phyloP scores from a whole-genome alignment of 179 eudicot species.

The Actinidia chinensis region DNA sequence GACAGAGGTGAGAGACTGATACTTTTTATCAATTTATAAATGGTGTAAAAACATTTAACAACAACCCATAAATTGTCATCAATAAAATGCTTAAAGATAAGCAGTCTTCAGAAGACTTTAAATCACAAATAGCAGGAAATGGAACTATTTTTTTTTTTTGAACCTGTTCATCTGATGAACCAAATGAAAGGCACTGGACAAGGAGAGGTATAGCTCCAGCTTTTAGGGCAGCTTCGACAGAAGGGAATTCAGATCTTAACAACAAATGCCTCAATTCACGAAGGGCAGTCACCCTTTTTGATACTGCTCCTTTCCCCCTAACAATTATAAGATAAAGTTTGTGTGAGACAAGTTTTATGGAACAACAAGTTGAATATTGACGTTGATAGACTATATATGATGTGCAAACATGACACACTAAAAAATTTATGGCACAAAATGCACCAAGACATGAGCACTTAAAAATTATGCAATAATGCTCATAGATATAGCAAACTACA shows the following conservation, averaged over 20 bases:
- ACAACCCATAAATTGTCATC: background rate
- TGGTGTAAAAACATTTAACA: background rate
- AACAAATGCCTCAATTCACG: conserved; percentile 75
- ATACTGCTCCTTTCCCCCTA: conserved; percentile 88
- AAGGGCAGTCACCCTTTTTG: conserved; percentile 72
- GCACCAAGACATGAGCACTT: background rate
- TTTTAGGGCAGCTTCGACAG: conserved; percentile 83
- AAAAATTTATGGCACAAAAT: background rate
- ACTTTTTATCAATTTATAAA: background rate
- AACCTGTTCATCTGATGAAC: conserved; percentile 97
- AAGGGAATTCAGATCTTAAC: conserved; percentile 90
- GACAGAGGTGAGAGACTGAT: background rate
- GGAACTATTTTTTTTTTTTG: conserved; percentile 5
- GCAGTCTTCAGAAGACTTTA: background rate
- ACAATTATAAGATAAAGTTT: conserved; percentile 10
- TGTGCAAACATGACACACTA: background rate
- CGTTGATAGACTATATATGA: background rate
- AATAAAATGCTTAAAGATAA: background rate
- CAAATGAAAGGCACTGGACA: conserved; percentile 89
- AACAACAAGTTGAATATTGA: background rate
- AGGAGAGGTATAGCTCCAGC: conserved; percentile 80
- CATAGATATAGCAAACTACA: background rate
- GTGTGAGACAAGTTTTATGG: background rate
- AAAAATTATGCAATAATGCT: background rate
- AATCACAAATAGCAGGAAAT: conserved; percentile 13